These are phyloP conservation scores for Lactarius evosmus DNA, from an alignment of 768 basidiomycete species.

Conservation along the genomic window DNA sequence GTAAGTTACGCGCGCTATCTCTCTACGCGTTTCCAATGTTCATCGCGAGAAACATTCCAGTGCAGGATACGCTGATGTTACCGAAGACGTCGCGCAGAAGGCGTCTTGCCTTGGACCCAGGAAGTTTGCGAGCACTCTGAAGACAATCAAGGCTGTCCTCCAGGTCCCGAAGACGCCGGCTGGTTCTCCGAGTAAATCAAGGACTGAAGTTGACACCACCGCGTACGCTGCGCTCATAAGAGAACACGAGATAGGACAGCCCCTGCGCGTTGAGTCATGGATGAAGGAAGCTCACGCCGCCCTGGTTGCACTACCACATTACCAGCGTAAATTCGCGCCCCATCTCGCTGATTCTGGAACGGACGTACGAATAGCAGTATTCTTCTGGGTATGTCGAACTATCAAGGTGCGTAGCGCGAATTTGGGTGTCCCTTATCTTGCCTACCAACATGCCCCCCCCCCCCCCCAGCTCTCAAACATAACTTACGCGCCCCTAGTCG, in stretches of 20 bases:
- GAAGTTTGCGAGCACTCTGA: slow-evolving; percentile 31
- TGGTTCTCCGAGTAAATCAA: slow-evolving; percentile 5
- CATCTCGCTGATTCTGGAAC: slow-evolving; percentile 1
- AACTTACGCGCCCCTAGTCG: neutral
- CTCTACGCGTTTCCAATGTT: neutral
- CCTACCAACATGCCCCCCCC: neutral
- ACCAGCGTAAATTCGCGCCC: slow-evolving; percentile 1
- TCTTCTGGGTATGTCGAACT: slow-evolving; percentile 24
- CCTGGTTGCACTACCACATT: slow-evolving; percentile 16
- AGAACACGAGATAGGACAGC: slow-evolving; percentile 21
- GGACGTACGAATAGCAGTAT: slow-evolving; percentile 21
- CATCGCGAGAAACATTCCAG: slow-evolving; percentile 22
- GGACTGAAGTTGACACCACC: slow-evolving; percentile 36
- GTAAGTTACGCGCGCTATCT: slow-evolving; percentile 35
- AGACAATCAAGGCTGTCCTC: slow-evolving; percentile 31
- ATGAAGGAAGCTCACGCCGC: slow-evolving; percentile 22
- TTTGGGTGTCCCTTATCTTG: neutral
- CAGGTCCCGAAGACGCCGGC: slow-evolving; percentile 2
- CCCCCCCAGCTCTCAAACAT: slow-evolving; percentile 1
- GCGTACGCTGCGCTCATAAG: slow-evolving; percentile 15
- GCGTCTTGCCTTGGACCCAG: slow-evolving; percentile 36
- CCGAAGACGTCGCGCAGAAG: slow-evolving; percentile 34
- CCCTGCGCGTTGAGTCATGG: slow-evolving; percentile 20
- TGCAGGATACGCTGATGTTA: slow-evolving; percentile 33
- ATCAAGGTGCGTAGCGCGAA: slow-evolving; percentile 25